Conservation (phyloP, 208 protist species). For the Crithidia bombi region DNA sequence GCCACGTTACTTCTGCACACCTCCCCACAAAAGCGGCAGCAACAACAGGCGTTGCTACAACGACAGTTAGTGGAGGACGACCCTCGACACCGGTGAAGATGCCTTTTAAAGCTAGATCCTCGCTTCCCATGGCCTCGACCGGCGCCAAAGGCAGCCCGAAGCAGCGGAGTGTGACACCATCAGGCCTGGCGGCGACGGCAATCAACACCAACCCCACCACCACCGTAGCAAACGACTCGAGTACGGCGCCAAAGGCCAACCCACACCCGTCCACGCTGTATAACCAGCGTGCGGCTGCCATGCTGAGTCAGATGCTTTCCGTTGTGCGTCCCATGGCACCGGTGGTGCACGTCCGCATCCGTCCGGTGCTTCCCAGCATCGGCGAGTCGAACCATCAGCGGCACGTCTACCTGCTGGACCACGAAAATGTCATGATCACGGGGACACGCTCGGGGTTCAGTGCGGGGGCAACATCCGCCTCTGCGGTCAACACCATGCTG, state of each 20-base stretch:
- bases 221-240: background rate
- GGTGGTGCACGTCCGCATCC: conserved; percentile 81
- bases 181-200: background rate
- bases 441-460: background rate
- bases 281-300: conserved; percentile 19
- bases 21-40: background rate
- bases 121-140: conserved; percentile 5
- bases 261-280: background rate
- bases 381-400: conserved; percentile 63
- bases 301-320: conserved; percentile 28
- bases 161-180: background rate
- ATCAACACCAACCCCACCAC: background rate
- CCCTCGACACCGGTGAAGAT: background rate
- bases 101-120: background rate
- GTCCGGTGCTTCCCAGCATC: conserved; percentile 68
- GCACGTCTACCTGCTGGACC: conserved; percentile 77
- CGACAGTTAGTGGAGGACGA: background rate
- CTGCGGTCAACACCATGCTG: background rate
- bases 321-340: conserved; percentile 42
- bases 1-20: conserved; percentile 2
- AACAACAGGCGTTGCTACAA: background rate
- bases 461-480: background rate
- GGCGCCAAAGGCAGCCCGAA: background rate
- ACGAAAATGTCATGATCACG: conserved; percentile 79
- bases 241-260: background rate